Conservation (phyloP, 495 filamentous ascomycete genomes). For the Cryomyces antarcticus region DNA sequence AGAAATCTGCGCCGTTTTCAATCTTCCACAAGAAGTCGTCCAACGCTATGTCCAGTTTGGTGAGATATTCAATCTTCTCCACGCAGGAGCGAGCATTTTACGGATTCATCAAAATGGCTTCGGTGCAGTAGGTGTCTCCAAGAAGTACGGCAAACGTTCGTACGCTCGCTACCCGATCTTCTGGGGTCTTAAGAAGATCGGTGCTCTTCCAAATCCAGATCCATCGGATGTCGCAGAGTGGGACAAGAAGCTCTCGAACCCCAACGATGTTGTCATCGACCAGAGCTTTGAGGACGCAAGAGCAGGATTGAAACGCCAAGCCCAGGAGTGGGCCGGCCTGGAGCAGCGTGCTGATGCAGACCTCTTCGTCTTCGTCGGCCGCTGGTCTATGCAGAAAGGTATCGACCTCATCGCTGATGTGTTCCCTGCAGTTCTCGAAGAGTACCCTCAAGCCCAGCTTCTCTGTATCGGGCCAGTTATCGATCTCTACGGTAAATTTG, state of each 20-base stretch:
- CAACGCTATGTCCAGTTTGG: conserved; percentile 46
- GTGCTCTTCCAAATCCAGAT: conserved; percentile 55
- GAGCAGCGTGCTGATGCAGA: conserved; percentile 46
- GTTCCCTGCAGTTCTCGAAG: conserved; percentile 49
- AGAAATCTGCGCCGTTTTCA: conserved; percentile 55
- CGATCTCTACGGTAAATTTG: conserved; percentile 62
- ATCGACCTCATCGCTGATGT: conserved; percentile 63
- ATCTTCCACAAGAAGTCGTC: conserved; percentile 30
- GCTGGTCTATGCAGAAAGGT: conserved; percentile 65
- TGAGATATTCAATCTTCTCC: conserved; percentile 51
- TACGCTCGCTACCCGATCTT: conserved; percentile 62
- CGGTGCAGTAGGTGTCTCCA: conserved; percentile 54
- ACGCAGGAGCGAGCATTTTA: conserved; percentile 54
- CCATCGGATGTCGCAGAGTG: conserved; percentile 53
- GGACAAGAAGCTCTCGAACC: conserved; percentile 32
- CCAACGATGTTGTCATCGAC: conserved; percentile 35
- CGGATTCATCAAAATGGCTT: conserved; percentile 56
- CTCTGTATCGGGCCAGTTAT: conserved; percentile 57
- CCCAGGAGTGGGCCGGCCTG: conserved; percentile 59
- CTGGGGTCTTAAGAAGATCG: conserved; percentile 53
- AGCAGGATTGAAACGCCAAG: conserved; percentile 39
- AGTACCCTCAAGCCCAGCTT: conserved; percentile 43
- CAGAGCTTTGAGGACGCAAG: conserved; percentile 33
- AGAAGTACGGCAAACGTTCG: conserved; percentile 55
- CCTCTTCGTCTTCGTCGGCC: conserved; percentile 57